Conservation (phyloP, 352 stramenopile genomes). For the Phytophthora sansomeana region DNA sequence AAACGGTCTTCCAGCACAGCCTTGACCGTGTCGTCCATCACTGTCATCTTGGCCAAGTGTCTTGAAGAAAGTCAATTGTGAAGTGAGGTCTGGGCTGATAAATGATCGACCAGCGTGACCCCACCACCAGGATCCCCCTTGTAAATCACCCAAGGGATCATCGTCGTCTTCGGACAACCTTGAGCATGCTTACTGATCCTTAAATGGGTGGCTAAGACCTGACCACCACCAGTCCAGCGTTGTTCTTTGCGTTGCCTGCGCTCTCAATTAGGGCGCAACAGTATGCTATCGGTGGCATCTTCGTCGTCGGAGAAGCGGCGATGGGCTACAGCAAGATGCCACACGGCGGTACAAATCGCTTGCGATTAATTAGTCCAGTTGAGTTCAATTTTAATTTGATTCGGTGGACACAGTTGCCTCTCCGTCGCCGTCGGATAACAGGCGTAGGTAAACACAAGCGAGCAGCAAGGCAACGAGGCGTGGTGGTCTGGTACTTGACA, state of each 20-base stretch:
- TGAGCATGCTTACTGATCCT: constrained; percentile 19
- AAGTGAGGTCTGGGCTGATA: constrained; percentile 9
- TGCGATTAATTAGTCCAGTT: constrained; percentile 23
- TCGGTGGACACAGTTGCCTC: background rate
- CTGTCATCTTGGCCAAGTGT: constrained; percentile 19
- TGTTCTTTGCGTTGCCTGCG: constrained; percentile 10
- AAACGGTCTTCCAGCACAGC: constrained; percentile 30
- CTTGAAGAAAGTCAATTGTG: constrained; percentile 20
- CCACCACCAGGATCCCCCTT: constrained; percentile 9
- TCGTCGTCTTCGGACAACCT: constrained; percentile 29
- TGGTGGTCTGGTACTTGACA: background rate
- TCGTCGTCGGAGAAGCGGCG: constrained; percentile 32
- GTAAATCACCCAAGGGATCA: constrained; percentile 2
- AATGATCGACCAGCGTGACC: constrained; percentile 1
- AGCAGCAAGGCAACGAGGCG: background rate
- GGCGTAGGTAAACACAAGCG: background rate
- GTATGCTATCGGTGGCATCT: constrained; percentile 1
- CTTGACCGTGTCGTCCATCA: constrained; percentile 28
- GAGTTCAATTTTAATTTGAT: background rate
- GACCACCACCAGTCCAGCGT: background rate
- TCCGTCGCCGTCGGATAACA: constrained; percentile 16
- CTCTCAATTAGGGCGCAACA: background rate
- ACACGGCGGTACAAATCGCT: constrained; percentile 26
- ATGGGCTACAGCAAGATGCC: constrained; percentile 6
- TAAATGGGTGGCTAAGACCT: constrained; percentile 11